Percentiles rank a stretch among this genome's conserved stretches.
These are phyloP conservation scores for Marsdenia floribunda DNA, from an alignment of 257 asterid species.

Conservation along the genomic window DNA sequence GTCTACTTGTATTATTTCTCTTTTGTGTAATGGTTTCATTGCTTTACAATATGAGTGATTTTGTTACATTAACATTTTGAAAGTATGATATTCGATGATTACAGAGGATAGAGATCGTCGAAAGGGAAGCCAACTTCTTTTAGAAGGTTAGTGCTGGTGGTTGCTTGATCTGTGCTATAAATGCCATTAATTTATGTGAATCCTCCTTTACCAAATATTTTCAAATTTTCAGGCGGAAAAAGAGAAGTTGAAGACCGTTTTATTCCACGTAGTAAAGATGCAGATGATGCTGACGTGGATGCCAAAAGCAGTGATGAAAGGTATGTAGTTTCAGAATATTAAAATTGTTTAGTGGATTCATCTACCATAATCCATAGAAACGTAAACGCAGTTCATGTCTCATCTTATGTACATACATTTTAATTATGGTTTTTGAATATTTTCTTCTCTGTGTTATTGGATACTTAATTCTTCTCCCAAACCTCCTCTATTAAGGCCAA, in stretches of 20 bases:
- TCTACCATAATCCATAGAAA: not conserved
- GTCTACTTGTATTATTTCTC: not conserved
- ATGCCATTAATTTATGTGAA: not conserved
- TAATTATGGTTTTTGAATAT: not conserved
- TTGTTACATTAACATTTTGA: not conserved
- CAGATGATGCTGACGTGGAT: conserved; percentile 76
- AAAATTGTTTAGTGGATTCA: not conserved
- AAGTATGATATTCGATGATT: conserved; percentile 12
- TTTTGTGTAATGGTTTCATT: not conserved
- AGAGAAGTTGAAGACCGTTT: conserved; percentile 77
- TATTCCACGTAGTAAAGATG: conserved; percentile 71
- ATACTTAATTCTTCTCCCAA: not conserved
- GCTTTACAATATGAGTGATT: not conserved
- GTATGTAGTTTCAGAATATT: conserved; percentile 23
- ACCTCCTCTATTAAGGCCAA: not conserved
- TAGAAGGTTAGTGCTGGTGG: conserved; percentile 60
- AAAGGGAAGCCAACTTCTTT: conserved; percentile 65
- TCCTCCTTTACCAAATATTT: not conserved
- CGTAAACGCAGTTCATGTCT: not conserved
- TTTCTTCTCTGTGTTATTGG: not conserved
- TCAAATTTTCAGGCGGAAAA: conserved; percentile 49
- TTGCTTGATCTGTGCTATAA: not conserved
- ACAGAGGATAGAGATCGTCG: conserved; percentile 93
- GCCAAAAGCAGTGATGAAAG: conserved; percentile 62
- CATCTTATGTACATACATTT: too few relatives aligned